Percentiles rank a stretch among this genome's conserved stretches.
Conservation (phyloP, 352 stramenopile species). For the Elongisporangium prolatum region DNA sequence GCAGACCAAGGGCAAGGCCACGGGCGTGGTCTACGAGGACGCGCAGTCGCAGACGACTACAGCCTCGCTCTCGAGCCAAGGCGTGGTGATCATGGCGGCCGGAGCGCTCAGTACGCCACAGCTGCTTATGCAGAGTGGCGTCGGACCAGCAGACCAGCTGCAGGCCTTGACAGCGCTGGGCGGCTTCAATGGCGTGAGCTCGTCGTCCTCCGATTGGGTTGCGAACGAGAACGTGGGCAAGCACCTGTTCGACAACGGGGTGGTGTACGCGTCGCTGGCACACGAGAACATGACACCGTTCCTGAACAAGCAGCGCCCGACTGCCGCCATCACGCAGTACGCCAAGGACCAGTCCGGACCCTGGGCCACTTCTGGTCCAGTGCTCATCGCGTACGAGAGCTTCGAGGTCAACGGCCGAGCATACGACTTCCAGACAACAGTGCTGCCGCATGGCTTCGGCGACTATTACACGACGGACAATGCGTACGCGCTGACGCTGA, state of each 20-base stretch:
- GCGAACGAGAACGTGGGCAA: slow-evolving; percentile 13
- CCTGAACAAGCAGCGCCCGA: slow-evolving; percentile 9
- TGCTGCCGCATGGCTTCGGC: slow-evolving; percentile 20
- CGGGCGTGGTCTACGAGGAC: slow-evolving; percentile 40
- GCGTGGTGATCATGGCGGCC: slow-evolving; percentile 52
- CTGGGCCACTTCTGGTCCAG: slow-evolving; percentile 18
- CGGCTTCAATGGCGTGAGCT: slow-evolving; percentile 5
- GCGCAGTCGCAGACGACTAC: slow-evolving; percentile 1
- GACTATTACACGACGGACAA: slow-evolving; percentile 14
- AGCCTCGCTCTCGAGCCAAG: slow-evolving; percentile 12
- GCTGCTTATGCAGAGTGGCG: slow-evolving; percentile 57
- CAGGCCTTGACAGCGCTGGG: slow-evolving; percentile 8
- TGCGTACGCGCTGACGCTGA: slow-evolving; percentile 16
- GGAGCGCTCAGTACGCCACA: slow-evolving; percentile 60
- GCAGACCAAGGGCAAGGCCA: slow-evolving; percentile 37
- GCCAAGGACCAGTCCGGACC: slow-evolving; percentile 14
- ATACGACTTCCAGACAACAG: slow-evolving; percentile 26
- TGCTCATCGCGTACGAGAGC: slow-evolving; percentile 25
- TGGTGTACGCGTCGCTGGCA: slow-evolving; percentile 16
- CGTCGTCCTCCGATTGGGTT: slow-evolving; percentile 2
- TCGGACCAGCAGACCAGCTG: slow-evolving; percentile 45
- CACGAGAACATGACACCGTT: slow-evolving; percentile 16
- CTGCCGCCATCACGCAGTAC: slow-evolving; percentile 15
- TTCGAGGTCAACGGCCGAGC: slow-evolving; percentile 11
- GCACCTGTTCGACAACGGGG: slow-evolving; percentile 14